phyloP scores from a whole-genome alignment of 2,329 filamentous ascomycete genomes.

The Alternaria novae-zelandiae region DNA sequence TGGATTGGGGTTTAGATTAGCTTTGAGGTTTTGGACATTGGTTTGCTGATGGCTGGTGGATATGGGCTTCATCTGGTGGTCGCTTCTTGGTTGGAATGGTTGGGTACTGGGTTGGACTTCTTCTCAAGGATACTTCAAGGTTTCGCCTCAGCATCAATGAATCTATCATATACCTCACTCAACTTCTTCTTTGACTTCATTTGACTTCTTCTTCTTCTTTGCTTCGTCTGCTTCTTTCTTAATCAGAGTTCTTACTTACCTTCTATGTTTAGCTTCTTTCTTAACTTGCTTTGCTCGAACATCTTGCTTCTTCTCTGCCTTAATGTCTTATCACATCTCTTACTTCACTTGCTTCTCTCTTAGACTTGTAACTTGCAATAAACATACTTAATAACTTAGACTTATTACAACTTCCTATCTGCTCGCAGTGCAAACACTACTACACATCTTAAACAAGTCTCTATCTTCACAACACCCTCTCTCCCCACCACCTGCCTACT shows the following conservation, averaged over 20 bases:
- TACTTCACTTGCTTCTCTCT: neutral
- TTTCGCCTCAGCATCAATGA: constrained; percentile 8
- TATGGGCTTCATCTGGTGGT: neutral
- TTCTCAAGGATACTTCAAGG: neutral
- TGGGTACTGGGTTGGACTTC: neutral
- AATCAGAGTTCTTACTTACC: neutral
- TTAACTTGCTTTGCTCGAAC: neutral
- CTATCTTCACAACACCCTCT: neutral
- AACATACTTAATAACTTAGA: neutral
- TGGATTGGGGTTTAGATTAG: neutral
- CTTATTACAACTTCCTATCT: neutral
- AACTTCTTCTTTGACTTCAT: neutral
- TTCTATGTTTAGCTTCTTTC: neutral
- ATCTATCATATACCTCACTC: neutral
- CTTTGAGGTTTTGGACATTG: constrained; percentile 2
- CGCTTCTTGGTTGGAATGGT: neutral
- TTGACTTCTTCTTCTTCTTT: neutral
- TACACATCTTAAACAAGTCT: neutral
- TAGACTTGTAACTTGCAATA: neutral
- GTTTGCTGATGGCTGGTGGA: constrained; percentile 4
- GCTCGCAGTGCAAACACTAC: no score
- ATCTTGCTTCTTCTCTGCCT: neutral
- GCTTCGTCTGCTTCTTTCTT: neutral
- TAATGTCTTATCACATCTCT: neutral
- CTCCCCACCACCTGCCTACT: neutral